Conservation (phyloP, 345 rosid species). For the Litchi chinensis region DNA sequence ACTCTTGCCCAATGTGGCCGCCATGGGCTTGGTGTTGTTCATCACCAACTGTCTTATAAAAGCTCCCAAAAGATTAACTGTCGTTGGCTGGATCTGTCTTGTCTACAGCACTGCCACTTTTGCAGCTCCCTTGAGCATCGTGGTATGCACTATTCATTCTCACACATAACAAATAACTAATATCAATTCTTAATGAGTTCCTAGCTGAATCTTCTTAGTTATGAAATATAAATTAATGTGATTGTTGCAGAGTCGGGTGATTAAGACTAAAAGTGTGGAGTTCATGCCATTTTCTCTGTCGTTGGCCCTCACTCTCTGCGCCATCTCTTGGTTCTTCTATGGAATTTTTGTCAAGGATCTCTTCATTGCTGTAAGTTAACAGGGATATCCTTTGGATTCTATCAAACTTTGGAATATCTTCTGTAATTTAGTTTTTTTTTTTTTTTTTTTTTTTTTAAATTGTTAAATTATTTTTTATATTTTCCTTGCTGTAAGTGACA, state of each 20-base stretch:
- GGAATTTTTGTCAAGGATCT: conserved; percentile 68
- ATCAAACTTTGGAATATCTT: neutral
- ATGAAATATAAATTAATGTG: neutral
- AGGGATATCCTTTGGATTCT: too few species aligned
- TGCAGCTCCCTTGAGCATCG: conserved; percentile 76
- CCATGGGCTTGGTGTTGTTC: conserved; percentile 46
- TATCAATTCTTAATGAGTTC: neutral
- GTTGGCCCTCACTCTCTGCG: conserved; percentile 69
- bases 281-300: conserved; percentile 82
- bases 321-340: conserved; percentile 85
- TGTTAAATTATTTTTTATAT: too few species aligned
- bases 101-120: conserved; percentile 64
- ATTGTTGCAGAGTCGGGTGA: conserved; percentile 63
- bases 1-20: conserved; percentile 54
- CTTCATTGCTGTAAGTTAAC: conserved; percentile 67
- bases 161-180: too few species aligned
- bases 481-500: too few species aligned
- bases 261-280: conserved; percentile 81
- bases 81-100: conserved; percentile 82
- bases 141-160: conserved; percentile 42
- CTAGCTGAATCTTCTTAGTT: neutral
- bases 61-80: conserved; percentile 40
- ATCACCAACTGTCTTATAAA: conserved; percentile 41
- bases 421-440: too few species aligned
- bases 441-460: too few species aligned